Base-by-base conservation (phyloP, 768 basidiomycete genomes). In the Punctularia strigosozonata region DNA sequence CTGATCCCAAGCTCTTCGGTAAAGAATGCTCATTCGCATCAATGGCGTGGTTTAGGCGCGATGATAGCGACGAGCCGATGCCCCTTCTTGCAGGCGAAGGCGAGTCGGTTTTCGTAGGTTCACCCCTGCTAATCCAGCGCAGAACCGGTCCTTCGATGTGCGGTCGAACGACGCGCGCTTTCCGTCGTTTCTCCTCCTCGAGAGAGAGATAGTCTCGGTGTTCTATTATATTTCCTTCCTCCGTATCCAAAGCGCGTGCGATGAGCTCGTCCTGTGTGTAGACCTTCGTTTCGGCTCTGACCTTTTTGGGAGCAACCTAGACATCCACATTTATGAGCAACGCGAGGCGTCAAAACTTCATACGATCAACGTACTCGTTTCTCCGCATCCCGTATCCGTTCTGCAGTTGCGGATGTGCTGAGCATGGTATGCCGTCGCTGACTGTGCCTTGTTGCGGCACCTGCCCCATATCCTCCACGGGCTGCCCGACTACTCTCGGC, bases 211-310 rank as follows among this genome's bases (percentile, higher is more conserved):
- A 91, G 47, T 88, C 73, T 25, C 73, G 66, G 45, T 91, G 84
- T 34, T 86, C 78, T 4, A 68, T 66, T 17, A 80, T 75, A 53
- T 92, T 92, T 0, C 80, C 77, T 56, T 89, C 88, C 56, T 91
- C 89, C 38, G 78, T 86, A 49, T 89, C 84, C 14, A 91, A 71
- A 0, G 89, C 89, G 5, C 74, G 74, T 2, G 75, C 77, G 41
- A 92, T 81, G 6, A 91, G 70, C 49, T 91, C 84, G n/a, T 73
- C 81, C 50, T 92, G 89, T 0, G 86, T 86, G 8, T 34, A 19
- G 33, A 60, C 65, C 39, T 64, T 65, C 3, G 57, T 55, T 50
- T 76, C 82, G 5, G 58, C 51, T n/a, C n/a, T n/a, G n/a, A n/a
- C n/a, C 48, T 78, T 80, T 60, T 77, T 85, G 1, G 80, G 73